A percentile compares a stretch with the other conserved stretches of the same genome.
Conservation (phyloP, 768 basidiomycete genomes). For the Lactifluus hygrophoroides region DNA sequence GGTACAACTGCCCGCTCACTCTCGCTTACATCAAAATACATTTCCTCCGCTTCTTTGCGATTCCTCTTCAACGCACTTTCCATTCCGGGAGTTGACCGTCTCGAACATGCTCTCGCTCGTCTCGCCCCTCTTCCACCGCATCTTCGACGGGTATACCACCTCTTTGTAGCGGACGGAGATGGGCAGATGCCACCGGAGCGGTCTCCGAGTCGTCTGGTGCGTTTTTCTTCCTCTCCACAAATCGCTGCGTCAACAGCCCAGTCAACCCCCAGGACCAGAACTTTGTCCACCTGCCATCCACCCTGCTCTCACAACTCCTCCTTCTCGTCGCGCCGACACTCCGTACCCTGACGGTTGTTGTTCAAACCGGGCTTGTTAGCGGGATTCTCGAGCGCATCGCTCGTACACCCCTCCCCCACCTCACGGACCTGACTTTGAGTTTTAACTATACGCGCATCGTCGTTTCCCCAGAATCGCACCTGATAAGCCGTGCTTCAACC, state of each 20-base stretch:
- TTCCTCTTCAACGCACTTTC: slow-evolving; percentile 12
- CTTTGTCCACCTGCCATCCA: not conserved
- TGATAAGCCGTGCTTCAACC: not conserved
- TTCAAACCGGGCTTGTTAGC: not conserved
- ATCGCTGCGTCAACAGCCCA: not conserved
- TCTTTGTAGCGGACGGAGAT: slow-evolving; percentile 7
- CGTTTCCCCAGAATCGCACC: not conserved
- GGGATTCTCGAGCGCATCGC: slow-evolving; percentile 2
- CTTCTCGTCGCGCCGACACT: slow-evolving; percentile 6
- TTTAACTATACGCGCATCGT: slow-evolving; percentile 3
- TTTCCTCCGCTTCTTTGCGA: slow-evolving; percentile 1
- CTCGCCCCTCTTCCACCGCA: slow-evolving; percentile 6
- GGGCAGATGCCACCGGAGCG: not conserved
- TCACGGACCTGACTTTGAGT: slow-evolving; percentile 10
- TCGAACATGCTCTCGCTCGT: not conserved
- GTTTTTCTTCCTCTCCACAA: not conserved
- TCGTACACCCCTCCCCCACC: not conserved
- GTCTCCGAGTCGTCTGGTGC: not conserved
- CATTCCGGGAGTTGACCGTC: not conserved
- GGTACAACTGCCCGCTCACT: slow-evolving; percentile 12
- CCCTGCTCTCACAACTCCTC: not conserved
- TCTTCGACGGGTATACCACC: slow-evolving; percentile 8
- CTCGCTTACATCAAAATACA: slow-evolving; percentile 6
- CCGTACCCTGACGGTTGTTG: slow-evolving; percentile 8
- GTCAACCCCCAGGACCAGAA: not conserved